phyloP scores from a whole-genome alignment of 23 red algal genomes.

The Gracilaria domingensis region DNA sequence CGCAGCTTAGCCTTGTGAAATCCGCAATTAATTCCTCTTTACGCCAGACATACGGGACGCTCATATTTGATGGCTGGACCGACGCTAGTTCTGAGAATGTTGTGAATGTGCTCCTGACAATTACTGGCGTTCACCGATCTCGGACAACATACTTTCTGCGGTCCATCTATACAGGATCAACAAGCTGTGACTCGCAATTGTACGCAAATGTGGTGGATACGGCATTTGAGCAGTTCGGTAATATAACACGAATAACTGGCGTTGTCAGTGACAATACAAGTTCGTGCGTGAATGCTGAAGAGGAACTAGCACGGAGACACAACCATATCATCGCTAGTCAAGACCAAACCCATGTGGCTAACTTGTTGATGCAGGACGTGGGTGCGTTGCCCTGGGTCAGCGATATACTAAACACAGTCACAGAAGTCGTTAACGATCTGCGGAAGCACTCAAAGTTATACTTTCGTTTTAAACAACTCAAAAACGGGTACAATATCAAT shows the following conservation, averaged over 20 bases:
- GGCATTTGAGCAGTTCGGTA: neutral
- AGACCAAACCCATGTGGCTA: neutral
- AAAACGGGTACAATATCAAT: neutral
- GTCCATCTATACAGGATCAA: neutral
- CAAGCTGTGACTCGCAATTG: neutral
- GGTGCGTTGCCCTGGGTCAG: neutral
- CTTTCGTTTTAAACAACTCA: neutral
- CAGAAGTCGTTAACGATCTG: neutral
- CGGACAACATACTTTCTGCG: neutral
- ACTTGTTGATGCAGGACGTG: neutral
- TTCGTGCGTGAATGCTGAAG: neutral
- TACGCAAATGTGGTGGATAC: neutral
- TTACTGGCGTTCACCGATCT: neutral
- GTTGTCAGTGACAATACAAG: neutral
- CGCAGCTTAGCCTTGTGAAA: neutral
- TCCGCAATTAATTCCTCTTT: neutral
- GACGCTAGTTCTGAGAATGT: neutral
- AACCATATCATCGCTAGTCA: neutral
- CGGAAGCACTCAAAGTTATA: neutral
- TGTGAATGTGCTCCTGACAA: neutral
- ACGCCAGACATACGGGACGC: neutral
- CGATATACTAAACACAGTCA: neutral
- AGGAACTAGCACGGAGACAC: neutral
- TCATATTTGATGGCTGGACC: neutral
- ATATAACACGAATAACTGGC: neutral